Evolutionary conservation across 257 asterid genomes (phyloP).

Genomic region (Lycium barbarum): DNA sequence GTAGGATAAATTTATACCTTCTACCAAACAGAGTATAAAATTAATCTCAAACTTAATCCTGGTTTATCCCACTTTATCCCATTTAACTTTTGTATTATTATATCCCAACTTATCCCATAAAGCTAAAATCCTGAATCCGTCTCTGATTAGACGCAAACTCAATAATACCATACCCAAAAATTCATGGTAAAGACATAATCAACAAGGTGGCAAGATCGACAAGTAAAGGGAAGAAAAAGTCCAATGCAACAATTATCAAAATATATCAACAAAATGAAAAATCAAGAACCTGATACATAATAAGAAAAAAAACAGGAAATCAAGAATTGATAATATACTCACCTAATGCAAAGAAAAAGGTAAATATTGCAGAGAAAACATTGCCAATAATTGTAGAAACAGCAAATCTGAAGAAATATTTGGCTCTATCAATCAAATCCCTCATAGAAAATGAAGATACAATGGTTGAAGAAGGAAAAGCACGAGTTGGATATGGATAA

Average conservation of each 20-base stretch:
- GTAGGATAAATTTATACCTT: too few relatives aligned
- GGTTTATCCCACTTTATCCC: too few relatives aligned
- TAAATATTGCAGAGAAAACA: conserved; percentile 76
- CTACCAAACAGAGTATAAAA: too few relatives aligned
- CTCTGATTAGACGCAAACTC: background rate
- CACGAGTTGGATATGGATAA: conserved; percentile 66
- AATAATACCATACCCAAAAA: conserved; percentile 14
- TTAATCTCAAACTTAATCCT: too few relatives aligned
- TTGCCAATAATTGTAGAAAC: conserved; percentile 66
- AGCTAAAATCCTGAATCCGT: background rate
- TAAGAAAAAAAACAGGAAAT: background rate
- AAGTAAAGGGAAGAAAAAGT: background rate
- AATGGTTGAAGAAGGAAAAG: conserved; percentile 53
- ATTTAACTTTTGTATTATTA: too few relatives aligned
- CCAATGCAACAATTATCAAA: background rate
- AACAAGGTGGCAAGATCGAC: background rate
- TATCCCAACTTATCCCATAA: background rate
- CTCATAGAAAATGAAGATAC: conserved; percentile 58
- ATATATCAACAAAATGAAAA: conserved; percentile 1
- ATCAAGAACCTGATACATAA: background rate
- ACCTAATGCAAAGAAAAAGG: conserved; percentile 81
- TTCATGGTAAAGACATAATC: background rate
- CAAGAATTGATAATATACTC: conserved; percentile 20
- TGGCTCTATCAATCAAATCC: conserved; percentile 54
- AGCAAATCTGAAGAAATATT: conserved; percentile 63